Conservation (phyloP, 2,329 filamentous ascomycete genomes). For the Fusarium sp. region DNA sequence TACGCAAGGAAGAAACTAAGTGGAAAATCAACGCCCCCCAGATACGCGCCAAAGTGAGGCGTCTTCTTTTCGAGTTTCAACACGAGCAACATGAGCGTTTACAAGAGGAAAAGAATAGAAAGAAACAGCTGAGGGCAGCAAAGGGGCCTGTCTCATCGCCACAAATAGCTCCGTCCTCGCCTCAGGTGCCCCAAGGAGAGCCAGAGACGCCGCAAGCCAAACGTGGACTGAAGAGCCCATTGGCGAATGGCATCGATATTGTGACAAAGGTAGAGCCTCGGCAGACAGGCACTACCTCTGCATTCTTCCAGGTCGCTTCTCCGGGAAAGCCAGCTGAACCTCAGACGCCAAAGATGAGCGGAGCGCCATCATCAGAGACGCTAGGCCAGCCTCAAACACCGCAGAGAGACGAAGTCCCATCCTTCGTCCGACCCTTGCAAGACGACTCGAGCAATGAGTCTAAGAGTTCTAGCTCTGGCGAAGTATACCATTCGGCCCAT, state of each 20-base stretch:
- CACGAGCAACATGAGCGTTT: slow-evolving; percentile 62
- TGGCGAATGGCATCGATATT: slow-evolving; percentile 13
- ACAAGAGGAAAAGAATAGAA: slow-evolving; percentile 53
- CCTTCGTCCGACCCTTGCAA: slow-evolving; percentile 33
- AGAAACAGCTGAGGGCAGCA: slow-evolving; percentile 46
- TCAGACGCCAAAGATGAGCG: background rate
- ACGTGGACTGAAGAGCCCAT: slow-evolving; percentile 9
- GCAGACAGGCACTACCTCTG: slow-evolving; percentile 16
- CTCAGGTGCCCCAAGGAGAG: slow-evolving; percentile 21
- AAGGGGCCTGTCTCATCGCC: slow-evolving; percentile 39
- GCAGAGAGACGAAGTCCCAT: slow-evolving; percentile 24
- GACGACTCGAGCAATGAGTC: slow-evolving; percentile 35
- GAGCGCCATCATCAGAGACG: background rate
- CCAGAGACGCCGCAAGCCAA: slow-evolving; percentile 26
- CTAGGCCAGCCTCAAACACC: slow-evolving; percentile 13
- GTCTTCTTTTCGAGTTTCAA: slow-evolving; percentile 72
- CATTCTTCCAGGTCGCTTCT: slow-evolving; percentile 24
- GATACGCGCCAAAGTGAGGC: slow-evolving; percentile 73
- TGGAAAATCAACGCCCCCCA: slow-evolving; percentile 67
- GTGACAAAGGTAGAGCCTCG: slow-evolving; percentile 1
- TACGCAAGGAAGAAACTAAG: slow-evolving; percentile 65
- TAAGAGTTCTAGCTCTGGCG: slow-evolving; percentile 32
- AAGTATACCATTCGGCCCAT: slow-evolving; percentile 39
- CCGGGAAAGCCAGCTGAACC: slow-evolving; percentile 10
- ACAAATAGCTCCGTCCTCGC: slow-evolving; percentile 31